phyloP scores from a whole-genome alignment of 345 rosid genomes.

The Eucalyptus globulus region DNA sequence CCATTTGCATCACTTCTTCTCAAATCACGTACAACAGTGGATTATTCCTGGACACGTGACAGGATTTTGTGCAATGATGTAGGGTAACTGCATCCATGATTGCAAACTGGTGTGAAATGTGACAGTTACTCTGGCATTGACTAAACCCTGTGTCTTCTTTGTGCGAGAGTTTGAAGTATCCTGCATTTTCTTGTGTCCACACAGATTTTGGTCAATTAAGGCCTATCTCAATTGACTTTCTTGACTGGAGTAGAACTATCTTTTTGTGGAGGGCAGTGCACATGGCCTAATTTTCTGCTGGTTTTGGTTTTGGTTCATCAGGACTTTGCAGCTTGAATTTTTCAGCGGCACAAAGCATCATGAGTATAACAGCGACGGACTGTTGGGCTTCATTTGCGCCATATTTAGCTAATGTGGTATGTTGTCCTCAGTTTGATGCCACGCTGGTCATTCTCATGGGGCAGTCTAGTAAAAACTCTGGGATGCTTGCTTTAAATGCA shows the following conservation, averaged over 20 bases:
- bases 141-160: not conserved
- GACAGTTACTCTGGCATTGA: not conserved
- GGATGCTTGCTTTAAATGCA: conserved; percentile 28
- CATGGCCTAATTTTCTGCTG: not conserved
- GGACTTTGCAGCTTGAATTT: conserved; percentile 36
- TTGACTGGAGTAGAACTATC: not conserved
- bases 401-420: conserved; percentile 42
- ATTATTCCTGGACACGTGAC: not conserved
- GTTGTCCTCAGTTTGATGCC: conserved; percentile 58
- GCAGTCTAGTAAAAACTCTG: conserved; percentile 30
- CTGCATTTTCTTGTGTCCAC: not conserved
- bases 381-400: conserved; percentile 42
- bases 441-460: conserved; percentile 38
- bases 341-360: conserved; percentile 25
- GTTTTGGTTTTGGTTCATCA: not conserved
- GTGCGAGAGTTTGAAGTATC: not conserved
- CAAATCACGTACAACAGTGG: not conserved
- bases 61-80: not conserved
- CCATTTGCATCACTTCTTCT: not conserved
- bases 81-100: not conserved
- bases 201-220: not conserved
- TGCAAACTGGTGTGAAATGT: not conserved
- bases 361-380: conserved; percentile 36
- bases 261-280: not conserved
- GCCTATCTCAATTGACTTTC: not conserved